Base-by-base conservation (phyloP, 257 asterid species). In the Phtheirospermum japonicum region DNA sequence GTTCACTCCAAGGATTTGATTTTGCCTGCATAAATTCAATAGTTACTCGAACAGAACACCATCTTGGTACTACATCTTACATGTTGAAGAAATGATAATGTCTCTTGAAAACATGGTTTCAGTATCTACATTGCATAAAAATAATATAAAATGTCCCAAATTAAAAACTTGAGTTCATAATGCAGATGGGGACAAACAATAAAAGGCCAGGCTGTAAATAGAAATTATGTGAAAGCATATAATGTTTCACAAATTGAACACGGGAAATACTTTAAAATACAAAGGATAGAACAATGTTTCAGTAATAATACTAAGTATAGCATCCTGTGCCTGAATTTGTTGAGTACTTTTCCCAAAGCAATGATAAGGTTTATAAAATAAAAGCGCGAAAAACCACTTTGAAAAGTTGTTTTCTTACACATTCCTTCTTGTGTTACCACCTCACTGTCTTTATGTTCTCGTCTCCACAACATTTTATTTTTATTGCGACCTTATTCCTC, bases 401-500 rank as follows among this genome's bases (percentile, higher is more conserved):
- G 0, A 28, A 28, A 23, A 28, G 8, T 42, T 30, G 14, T 30
- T 61, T 17, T 9, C 14, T 62, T n/a, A n/a, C n/a, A n/a, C 39
- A 13, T 42, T 42, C 54, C 69, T 64, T 64, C 61, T 51, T 10
- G 4, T 19, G 28, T 17, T 17, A 63, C 68, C 17, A 4, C 40
- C 56, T 34, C 49, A 32, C 59, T 28, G 32, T 5, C 30, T 37
- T 55, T 36, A 40, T 9, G 31, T 28, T 40, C 33, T 26, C 5
- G 7, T 17, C 33, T 28, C 56, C 45, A 65, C 16, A 11, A 34
- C 42, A 53, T 16, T 28, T 55, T 46, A n/a, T n/a, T n/a, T n/a
- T 54, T 9, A 40, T 12, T 9, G 2, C 9, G 23, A 55, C 12
- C 32, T 55, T 26, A 26, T 18, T 65, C 49, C 31, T 54, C 53